These are phyloP conservation scores for Cercospora canescens DNA, from an alignment of 2,329 filamentous ascomycete species.

Conservation along the genomic window DNA sequence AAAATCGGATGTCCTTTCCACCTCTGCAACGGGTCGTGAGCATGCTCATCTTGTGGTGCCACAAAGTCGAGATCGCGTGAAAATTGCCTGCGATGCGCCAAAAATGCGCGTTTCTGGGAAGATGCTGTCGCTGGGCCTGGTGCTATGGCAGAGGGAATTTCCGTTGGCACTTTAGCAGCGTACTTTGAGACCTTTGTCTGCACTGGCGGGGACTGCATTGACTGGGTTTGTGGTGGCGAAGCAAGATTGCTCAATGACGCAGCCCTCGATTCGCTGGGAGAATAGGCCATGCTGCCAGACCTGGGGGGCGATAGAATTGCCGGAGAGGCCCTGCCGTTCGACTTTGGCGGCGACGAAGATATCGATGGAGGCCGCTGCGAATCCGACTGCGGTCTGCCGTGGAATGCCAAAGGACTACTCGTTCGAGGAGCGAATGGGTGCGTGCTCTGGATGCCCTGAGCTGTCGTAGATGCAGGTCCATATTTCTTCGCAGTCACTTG, in stretches of 20 bases:
- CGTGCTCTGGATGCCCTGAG: constrained; percentile 32
- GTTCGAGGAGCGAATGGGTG: constrained; percentile 63
- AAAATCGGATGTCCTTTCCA: constrained; percentile 91
- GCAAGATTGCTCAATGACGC: constrained; percentile 42
- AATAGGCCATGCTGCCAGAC: constrained; percentile 20
- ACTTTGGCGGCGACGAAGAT: constrained; percentile 42
- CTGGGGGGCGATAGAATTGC: constrained; percentile 26
- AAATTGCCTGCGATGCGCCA: constrained; percentile 42
- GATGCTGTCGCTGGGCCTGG: constrained; percentile 5
- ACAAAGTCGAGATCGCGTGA: constrained; percentile 58
- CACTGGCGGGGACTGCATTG: constrained; percentile 61
- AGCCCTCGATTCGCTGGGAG: constrained; percentile 32
- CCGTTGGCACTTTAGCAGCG: constrained; percentile 32
- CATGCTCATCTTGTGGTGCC: constrained; percentile 55
- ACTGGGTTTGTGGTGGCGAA: constrained; percentile 35
- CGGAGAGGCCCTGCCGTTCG: constrained; percentile 22
- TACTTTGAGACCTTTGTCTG: constrained; percentile 51
- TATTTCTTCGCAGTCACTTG: constrained; percentile 40
- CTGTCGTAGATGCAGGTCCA: constrained; percentile 37
- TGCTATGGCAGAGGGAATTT: constrained; percentile 29
- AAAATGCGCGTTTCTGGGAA: constrained; percentile 1
- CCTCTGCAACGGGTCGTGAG: constrained; percentile 74
- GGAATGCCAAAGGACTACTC: constrained; percentile 63
- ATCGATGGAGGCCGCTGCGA: constrained; percentile 5
- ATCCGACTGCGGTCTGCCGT: constrained; percentile 37